Evolutionary conservation across 805 yeast genomes (phyloP).

Genomic region (Jamesozyma rosinii): DNA sequence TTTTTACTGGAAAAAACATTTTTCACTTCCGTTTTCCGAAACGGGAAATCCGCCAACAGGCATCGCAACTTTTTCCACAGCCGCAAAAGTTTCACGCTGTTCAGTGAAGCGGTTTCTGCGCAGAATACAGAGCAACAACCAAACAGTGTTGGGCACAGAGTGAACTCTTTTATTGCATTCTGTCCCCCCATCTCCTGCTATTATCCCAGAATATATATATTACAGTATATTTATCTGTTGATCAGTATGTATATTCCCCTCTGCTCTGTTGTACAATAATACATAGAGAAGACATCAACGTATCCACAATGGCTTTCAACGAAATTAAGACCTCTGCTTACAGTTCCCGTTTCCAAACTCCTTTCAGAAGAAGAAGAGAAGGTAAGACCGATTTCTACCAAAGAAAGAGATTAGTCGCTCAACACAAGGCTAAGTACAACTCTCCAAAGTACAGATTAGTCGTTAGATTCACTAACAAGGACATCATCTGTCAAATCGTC

Average conservation of each 20-base stretch:
- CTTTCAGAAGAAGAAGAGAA: constrained; percentile 99
- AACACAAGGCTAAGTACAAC: constrained; percentile 99
- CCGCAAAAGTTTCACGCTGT: too few relatives aligned
- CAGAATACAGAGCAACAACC: too few relatives aligned
- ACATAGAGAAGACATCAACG: neutral
- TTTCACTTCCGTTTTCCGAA: too few relatives aligned
- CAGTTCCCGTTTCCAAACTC: constrained; percentile 99
- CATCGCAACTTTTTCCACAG: too few relatives aligned
- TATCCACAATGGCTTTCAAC: constrained; percentile 48
- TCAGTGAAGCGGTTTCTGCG: too few relatives aligned
- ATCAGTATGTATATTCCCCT: too few relatives aligned
- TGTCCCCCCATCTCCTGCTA: neutral
- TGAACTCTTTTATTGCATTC: too few relatives aligned
- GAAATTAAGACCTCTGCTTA: constrained; percentile 77
- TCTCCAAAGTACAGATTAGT: constrained; percentile 99
- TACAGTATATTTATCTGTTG: neutral
- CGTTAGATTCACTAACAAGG: constrained; percentile 99
- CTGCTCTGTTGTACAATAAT: neutral
- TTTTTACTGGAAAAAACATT: too few relatives aligned
- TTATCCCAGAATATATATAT: neutral
- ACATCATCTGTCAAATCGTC: constrained; percentile 94
- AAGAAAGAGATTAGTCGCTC: constrained; percentile 98
- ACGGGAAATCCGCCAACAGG: too few relatives aligned
- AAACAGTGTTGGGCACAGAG: too few relatives aligned
- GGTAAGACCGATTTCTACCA: constrained; percentile 99